Evolutionary conservation across 352 stramenopile species (phyloP), one percentile per base, ranked within the genome.

Genomic region (Elongisporangium prolatum): DNA sequence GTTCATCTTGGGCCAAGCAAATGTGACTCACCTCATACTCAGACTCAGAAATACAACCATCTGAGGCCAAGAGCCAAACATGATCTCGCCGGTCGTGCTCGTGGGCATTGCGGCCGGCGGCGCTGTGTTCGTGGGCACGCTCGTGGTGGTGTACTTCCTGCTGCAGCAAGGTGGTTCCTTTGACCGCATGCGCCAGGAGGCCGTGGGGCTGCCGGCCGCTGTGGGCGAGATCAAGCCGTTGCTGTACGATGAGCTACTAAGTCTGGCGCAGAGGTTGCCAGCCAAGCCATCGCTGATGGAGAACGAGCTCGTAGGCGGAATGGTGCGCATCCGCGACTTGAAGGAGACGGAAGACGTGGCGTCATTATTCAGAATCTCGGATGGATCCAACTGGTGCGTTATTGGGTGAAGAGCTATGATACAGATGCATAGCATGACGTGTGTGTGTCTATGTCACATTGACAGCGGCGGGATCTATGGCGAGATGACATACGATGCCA

Each of bases 211-310:
- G 62, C 87, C 85, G 21, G 44, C 56, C 4, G 54, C 58, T 17
- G 54, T 84, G 28, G 80, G 72, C 13, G 83, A 95, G 63, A 67
- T 74, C 38, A 95, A 96, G 59, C 85, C 88, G 51, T 66, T 88
- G 61, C 71, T 97, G 22, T 97, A 96, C 67, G 88, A 97, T 61
- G 85, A 87, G 58, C 80, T 97, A 18, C 76, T 97, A 47, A 74
- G 64, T 1, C 77, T 72, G 21, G 66, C 72, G n/a, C 64, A 69
- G 47, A 56, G 59, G 17, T 51, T 82, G 57, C 50, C 59, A 13
- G 4, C 51, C 53, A 76, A 74, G 22, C 80, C 82, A 8, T 52
- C 68, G 54, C 54, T 61, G 17, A 63, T 91, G 18, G 48, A 65
- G 4, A 34, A 54, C 24, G 16, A 58, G 48, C 68, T 93, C 6